Percentiles rank a stretch among this genome's conserved stretches.
These are phyloP conservation scores for Ulota crispa DNA, from an alignment of 225 moss, liverwort and hornwort species.

Conservation along the genomic window DNA sequence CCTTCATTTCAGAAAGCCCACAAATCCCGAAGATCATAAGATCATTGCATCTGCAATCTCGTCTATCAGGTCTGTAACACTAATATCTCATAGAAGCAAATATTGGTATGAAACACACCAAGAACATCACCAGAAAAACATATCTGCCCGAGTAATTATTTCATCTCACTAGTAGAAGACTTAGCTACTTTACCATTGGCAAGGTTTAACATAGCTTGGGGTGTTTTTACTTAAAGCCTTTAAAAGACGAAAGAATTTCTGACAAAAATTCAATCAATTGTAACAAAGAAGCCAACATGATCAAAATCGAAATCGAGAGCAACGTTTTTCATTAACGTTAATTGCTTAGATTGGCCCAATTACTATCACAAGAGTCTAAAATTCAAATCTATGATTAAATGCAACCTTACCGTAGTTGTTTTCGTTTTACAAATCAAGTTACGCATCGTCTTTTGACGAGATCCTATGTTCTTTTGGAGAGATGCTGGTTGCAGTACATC, in stretches of 20 bases:
- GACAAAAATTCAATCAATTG: not conserved
- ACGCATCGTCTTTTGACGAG: conserved; percentile 26
- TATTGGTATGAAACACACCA: not conserved
- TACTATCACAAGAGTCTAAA: not conserved
- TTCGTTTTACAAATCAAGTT: conserved; percentile 20
- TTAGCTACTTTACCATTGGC: not conserved
- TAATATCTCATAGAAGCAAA: not conserved
- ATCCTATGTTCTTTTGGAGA: conserved; percentile 23
- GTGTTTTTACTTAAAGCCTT: not conserved
- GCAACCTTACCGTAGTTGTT: conserved; percentile 27
- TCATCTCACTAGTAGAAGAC: not conserved
- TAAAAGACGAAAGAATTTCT: not conserved
- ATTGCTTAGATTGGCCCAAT: not conserved
- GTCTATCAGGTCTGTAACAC: too few relatives aligned
- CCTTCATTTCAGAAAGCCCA: conserved; percentile 16
- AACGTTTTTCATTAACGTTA: not conserved
- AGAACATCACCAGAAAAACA: conserved; percentile 3
- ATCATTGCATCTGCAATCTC: conserved; percentile 1
- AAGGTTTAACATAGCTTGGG: not conserved
- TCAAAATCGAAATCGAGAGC: conserved; percentile 14
- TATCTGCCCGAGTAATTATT: not conserved
- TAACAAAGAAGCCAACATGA: not conserved
- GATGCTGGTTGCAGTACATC: conserved; percentile 30
- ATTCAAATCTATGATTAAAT: not conserved
- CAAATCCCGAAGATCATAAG: not conserved